A percentile compares a stretch with the other conserved stretches of the same genome.
Conservation (phyloP, 768 basidiomycete species). For the Porpolomopsis calyptriformis region DNA sequence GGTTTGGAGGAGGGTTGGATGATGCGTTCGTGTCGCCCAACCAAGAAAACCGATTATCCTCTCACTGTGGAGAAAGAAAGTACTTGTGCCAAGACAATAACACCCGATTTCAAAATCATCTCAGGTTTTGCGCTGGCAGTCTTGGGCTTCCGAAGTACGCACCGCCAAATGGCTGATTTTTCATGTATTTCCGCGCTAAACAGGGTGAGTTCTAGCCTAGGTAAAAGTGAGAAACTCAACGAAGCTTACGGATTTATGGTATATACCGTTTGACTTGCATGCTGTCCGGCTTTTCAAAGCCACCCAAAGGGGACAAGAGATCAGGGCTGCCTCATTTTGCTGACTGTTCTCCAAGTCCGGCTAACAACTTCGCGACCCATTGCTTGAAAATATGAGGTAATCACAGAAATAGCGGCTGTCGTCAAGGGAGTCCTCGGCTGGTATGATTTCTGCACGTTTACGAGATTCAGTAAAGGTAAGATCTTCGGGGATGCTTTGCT, state of each 20-base stretch:
- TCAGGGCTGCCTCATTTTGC: slow-evolving; percentile 75
- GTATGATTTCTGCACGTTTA: slow-evolving; percentile 92
- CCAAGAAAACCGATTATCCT: slow-evolving; percentile 25
- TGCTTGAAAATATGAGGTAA: slow-evolving; percentile 92
- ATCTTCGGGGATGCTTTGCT: slow-evolving; percentile 86
- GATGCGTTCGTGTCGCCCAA: slow-evolving; percentile 98
- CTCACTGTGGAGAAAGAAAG: slow-evolving; percentile 11
- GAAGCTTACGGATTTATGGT: slow-evolving; percentile 84
- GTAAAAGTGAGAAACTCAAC: too few relatives aligned
- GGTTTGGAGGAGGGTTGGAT: slow-evolving; percentile 85
- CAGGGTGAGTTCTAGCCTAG: too few relatives aligned
- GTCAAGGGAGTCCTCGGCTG: slow-evolving; percentile 92
- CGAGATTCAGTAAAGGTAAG: slow-evolving; percentile 94
- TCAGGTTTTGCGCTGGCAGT: slow-evolving; percentile 89
- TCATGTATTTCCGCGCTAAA: slow-evolving; percentile 87
- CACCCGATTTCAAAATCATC: slow-evolving; percentile 90
- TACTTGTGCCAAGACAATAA: slow-evolving; percentile 86
- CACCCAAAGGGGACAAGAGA: slow-evolving; percentile 59
- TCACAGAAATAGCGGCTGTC: slow-evolving; percentile 97
- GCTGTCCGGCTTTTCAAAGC: slow-evolving; percentile 66
- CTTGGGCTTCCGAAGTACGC: slow-evolving; percentile 90
- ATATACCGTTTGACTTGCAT: slow-evolving; percentile 89
- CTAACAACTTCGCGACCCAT: slow-evolving; percentile 95
- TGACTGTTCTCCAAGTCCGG: slow-evolving; percentile 93
- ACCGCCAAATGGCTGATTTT: slow-evolving; percentile 80